Evolutionary conservation across 2,329 filamentous ascomycete species (phyloP), one percentile per base, ranked within the genome.

Genomic region (Cordyceps militaris): DNA sequence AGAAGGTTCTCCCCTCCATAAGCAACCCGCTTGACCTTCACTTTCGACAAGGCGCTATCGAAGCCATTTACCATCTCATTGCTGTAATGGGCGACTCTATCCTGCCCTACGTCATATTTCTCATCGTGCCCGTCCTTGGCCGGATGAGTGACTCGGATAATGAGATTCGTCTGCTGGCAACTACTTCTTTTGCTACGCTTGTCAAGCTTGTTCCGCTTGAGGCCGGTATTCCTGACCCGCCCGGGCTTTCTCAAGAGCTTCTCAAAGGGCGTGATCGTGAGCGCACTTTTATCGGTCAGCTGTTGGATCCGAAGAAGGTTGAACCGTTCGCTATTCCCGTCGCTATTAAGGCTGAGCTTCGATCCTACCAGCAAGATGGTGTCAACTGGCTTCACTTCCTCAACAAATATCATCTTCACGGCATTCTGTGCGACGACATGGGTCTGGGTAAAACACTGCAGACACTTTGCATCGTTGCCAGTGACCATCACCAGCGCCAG

Each of bases 361-460:
- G 94, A 62, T 96, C 92, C 0, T 99, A 99, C 69, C 95, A 99
- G 71, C 94, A 99, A 72, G 94, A 99, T 56, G 94, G 94, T 70
- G 93, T 99, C 68, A 99, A 99, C 69, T 99, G 94, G 94, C 83
- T 99, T 53, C 87, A 95, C 58, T 99, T 99, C 75, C 85, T 99
- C 64, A 99, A 99, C 71, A 92, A 92, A 59, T 99, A 97, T 70
- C 93, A 99, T 66, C 83, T 99, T 1, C 95, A 99, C 66, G 94
- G 94, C 50, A 97, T 99, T 71, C 89, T 99, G 60, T 99, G 94
- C 69, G 94, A 99, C 67, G 94, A 99, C 71, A 99, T 99, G 94
- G 94, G 94, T 67, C 87, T 99, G 28, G 94, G 94, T 51, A 99
- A 99, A 76, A 99, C 94, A 1, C 76, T 99, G 11, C 94, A 99